Evolutionary conservation across 208 protist species (phyloP).

Genomic region (Balamuthia mandrillaris): DNA sequence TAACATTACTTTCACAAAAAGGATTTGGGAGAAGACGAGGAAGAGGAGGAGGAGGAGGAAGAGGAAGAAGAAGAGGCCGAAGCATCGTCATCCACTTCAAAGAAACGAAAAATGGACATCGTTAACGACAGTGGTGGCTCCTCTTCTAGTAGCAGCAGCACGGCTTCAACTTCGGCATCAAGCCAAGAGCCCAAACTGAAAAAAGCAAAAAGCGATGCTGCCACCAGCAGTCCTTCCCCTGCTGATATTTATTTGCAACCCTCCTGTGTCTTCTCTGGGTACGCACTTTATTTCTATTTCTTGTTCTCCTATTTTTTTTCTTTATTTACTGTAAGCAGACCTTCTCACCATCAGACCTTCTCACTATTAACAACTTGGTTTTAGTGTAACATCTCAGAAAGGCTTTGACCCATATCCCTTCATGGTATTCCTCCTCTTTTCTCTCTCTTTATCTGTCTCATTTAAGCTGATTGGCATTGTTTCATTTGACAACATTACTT

Average conservation of each 20-base stretch:
- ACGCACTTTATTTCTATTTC: no score
- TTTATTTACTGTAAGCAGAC: slow-evolving; percentile 5
- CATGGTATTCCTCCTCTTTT: no score
- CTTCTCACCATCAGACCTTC: not conserved
- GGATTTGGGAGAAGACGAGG: not conserved
- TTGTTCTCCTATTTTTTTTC: not conserved
- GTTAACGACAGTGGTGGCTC: not conserved
- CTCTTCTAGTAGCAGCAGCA: not conserved
- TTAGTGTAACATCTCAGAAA: slow-evolving; percentile 42
- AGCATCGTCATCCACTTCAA: not conserved
- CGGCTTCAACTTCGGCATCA: not conserved
- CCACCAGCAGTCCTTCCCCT: no score
- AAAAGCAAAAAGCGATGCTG: no score
- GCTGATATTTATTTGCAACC: no score
- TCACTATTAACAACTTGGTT: not conserved
- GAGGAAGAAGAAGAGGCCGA: not conserved
- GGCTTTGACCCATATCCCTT: slow-evolving; percentile 23
- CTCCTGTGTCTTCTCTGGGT: no score
- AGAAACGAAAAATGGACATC: not conserved
- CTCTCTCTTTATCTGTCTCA: no score
- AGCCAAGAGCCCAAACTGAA: not conserved
- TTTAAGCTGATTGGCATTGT: no score
- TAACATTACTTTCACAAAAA: slow-evolving; percentile 14
- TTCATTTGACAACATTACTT: no score
- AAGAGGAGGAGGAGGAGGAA: not conserved